phyloP scores from a whole-genome alignment of 1,139 yeast genomes.

The Kluyveromyces sp. region DNA sequence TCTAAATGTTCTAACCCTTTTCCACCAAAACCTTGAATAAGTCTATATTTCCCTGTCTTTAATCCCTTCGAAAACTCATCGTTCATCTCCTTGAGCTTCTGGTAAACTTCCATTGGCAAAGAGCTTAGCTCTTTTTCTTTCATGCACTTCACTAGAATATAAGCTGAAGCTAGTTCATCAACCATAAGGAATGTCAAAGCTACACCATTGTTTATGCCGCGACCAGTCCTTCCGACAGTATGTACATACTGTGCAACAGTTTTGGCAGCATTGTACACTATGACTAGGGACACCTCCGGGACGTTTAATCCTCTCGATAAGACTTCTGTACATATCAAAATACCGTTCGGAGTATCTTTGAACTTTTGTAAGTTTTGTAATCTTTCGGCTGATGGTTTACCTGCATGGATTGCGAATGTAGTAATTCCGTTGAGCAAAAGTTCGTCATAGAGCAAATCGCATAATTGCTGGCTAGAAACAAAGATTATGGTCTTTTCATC shows the following conservation, averaged over 20 bases:
- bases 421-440: constrained; percentile 50
- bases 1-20: constrained; percentile 82
- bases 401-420: constrained; percentile 80
- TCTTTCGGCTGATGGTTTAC: constrained; percentile 81
- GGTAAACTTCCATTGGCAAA: constrained; percentile 34
- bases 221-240: constrained; percentile 92
- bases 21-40: constrained; percentile 82
- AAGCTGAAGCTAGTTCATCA: constrained; percentile 60
- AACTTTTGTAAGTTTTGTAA: constrained; percentile 69
- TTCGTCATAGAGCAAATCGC: constrained; percentile 59
- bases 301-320: constrained; percentile 96
- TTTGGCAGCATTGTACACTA: constrained; percentile 83
- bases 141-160: constrained; percentile 60
- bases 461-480: constrained; percentile 78
- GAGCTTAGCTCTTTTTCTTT: constrained; percentile 39
- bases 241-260: constrained; percentile 96
- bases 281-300: constrained; percentile 66
- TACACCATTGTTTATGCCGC: constrained; percentile 76
- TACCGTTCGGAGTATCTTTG: constrained; percentile 46
- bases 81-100: constrained; percentile 42
- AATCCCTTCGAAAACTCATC: constrained; percentile 52
- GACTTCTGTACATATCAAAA: constrained; percentile 83
- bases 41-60: constrained; percentile 60
- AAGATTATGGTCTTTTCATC: constrained; percentile 64
- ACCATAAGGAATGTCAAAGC: constrained; percentile 69